Base-by-base conservation (phyloP, 345 rosid species). In the Gossypium ekmanianum region DNA sequence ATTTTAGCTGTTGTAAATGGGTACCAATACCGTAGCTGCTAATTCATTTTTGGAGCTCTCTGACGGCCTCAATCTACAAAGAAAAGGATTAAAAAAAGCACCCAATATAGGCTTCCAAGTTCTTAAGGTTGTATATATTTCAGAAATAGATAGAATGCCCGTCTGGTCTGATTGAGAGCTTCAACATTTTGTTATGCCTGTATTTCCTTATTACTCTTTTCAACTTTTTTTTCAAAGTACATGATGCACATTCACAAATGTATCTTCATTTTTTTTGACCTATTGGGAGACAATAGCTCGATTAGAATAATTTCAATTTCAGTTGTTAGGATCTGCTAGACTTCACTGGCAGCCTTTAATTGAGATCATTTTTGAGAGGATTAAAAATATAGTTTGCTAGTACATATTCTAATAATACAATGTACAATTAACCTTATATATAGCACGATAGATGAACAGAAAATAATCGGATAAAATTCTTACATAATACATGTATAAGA, bases 101-200 rank as follows among this genome's bases (percentile, higher is more conserved):
- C 56, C 44, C 41, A 34, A 59, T 59, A 2, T 11, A 39, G 44
- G 16, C 13, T 26, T 59, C 27, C 17, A 26, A 24, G n/a, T 59
- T 59, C 29, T 10, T 8, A 71, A 51, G 52, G 41, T 24, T 86
- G 87, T 86, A 79, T 59, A 84, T 86, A 80, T 66, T 57, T 26
- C 52, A 11, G 52, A 27, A 64, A 22, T 56, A 18, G 11, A 55
- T 55, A 18, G 61, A 56, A 56, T 20, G 61, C 27, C 27, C 20
- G 20, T 8, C 17, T 48, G 52, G 20, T 8, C 52, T 48, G 52
- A 48, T 48, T 11, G 52, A 48, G 52, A 48, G 4, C 20, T 10
- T n/a, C 9, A n/a, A 18, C 59, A 55, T 55, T 17, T n/a, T 17
- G 58, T n/a, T 55, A 18, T 55, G 59, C 24, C 11, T 56, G 26